Evolutionary conservation across 75 land plant species (phyloP), one percentile per base, ranked within the genome.

Genomic region (Isoetes taiwanensis): DNA sequence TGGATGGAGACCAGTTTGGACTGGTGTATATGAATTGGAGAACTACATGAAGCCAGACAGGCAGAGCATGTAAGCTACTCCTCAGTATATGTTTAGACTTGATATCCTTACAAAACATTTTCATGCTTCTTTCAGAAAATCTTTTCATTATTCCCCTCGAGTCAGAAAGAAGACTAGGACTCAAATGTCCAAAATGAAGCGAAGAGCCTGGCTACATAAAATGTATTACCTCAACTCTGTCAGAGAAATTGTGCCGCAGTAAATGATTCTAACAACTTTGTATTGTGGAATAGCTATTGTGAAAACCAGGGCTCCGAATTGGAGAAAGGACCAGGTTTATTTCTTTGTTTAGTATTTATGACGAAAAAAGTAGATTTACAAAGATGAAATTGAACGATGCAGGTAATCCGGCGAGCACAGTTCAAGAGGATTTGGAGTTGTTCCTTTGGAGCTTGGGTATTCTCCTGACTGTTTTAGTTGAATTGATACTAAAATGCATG

Each of bases 181-280:
- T 4, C 50, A 46, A 19, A 23, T 19, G 16, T 46, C 50, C 16
- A 19, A 23, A 5, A 46, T 19, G 50, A 46, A 46, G 16, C 16
- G 25, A 46, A 19, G 50, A 46, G 50, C 50, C 23, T 46, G 50
- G 50, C 50, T 46, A 46, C 5, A 46, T n/a, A 46, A 46, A 46
- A 6, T 46, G 50, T 46, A 46, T 6, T 16, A 19, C 14, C 39
- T 37, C 14, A 37, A 37, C 9, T 37, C 38, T 37, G 11, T 37
- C 38, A 37, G 11, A 46, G 50, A n/a, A 19, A 46, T 46, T 19
- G 25, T 3, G 50, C n/a, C n/a, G n/a, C n/a, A n/a, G n/a, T n/a
- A 46, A 8, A 23, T 16, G 5, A 19, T 16, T 16, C 16, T 46
- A 19, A 23, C 50, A 6, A 23, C 16, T 5, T 19, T 46, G 12